These are phyloP conservation scores for Pythium oligandrum DNA, from an alignment of 352 stramenopile genomes.

Conservation along the genomic window DNA sequence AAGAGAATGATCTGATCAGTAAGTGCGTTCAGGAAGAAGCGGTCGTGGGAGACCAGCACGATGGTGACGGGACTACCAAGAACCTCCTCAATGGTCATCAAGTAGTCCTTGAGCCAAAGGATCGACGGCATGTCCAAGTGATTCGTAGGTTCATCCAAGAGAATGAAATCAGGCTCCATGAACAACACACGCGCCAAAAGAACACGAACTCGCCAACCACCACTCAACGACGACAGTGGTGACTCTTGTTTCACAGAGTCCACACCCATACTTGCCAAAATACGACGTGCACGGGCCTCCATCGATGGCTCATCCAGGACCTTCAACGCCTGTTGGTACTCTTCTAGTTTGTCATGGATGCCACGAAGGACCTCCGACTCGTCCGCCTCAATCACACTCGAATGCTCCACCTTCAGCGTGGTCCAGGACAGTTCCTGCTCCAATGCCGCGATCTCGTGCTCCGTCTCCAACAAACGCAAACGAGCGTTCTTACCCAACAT, in stretches of 20 bases:
- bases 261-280: constrained; percentile 67
- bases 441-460: constrained; percentile 29
- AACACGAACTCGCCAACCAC: constrained; percentile 62
- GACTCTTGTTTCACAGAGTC: constrained; percentile 74
- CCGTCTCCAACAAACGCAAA: constrained; percentile 34
- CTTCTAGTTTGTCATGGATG: constrained; percentile 36
- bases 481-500: constrained; percentile 47
- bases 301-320: constrained; percentile 45
- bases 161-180: constrained; percentile 84
- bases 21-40: constrained; percentile 93
- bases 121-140: constrained; percentile 87
- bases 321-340: constrained; percentile 41
- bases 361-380: constrained; percentile 30
- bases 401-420: constrained; percentile 13
- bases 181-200: constrained; percentile 55
- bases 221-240: constrained; percentile 40
- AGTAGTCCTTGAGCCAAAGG: constrained; percentile 77
- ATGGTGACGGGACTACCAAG: constrained; percentile 63
- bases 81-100: constrained; percentile 57
- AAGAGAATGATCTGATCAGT: constrained; percentile 52
- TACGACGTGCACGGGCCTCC: constrained; percentile 40
- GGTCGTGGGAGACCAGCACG: constrained; percentile 90
- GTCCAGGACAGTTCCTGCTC: constrained; percentile 24
- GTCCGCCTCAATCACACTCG: constrained; percentile 20
- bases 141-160: no score